These are phyloP conservation scores for Mycena galopus DNA, from an alignment of 768 basidiomycete genomes.

Conservation along the genomic window DNA sequence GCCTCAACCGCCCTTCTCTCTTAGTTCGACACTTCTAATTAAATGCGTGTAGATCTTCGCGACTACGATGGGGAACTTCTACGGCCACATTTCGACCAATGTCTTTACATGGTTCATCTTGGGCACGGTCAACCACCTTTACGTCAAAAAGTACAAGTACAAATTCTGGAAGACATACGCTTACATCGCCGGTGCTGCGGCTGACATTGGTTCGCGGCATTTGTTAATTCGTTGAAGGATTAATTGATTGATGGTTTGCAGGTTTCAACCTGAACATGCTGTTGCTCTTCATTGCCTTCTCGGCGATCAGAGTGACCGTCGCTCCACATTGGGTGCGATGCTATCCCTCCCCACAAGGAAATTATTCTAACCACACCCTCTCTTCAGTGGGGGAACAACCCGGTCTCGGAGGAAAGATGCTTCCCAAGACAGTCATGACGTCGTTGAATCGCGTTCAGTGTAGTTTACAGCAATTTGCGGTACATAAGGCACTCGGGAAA, in stretches of 20 bases:
- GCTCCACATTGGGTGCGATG: slow-evolving; percentile 41
- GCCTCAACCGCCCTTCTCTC: not conserved
- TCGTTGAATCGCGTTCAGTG: too few relatives aligned
- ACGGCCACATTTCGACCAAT: slow-evolving; percentile 39
- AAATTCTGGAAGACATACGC: slow-evolving; percentile 44
- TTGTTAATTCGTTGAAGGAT: too few relatives aligned
- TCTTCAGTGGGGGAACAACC: too few relatives aligned
- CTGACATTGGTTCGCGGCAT: too few relatives aligned
- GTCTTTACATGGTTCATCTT: slow-evolving; percentile 40
- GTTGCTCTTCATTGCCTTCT: slow-evolving; percentile 42
- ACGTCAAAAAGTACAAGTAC: slow-evolving; percentile 42
- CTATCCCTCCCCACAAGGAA: too few relatives aligned
- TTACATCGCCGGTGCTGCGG: slow-evolving; percentile 40
- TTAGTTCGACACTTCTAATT: too few relatives aligned
- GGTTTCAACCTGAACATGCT: slow-evolving; percentile 45
- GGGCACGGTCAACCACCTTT: slow-evolving; percentile 41
- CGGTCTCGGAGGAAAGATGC: too few relatives aligned
- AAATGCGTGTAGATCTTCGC: slow-evolving; percentile 34
- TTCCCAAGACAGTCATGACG: too few relatives aligned
- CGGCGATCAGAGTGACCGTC: slow-evolving; percentile 38
- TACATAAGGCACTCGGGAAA: too few relatives aligned
- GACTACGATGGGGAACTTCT: slow-evolving; percentile 40
- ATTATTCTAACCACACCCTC: too few relatives aligned
- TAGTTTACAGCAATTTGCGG: too few relatives aligned
- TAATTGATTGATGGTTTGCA: too few relatives aligned